phyloP scores from a whole-genome alignment of 2,329 filamentous ascomycete species.

The Fusarium nematophilum region DNA sequence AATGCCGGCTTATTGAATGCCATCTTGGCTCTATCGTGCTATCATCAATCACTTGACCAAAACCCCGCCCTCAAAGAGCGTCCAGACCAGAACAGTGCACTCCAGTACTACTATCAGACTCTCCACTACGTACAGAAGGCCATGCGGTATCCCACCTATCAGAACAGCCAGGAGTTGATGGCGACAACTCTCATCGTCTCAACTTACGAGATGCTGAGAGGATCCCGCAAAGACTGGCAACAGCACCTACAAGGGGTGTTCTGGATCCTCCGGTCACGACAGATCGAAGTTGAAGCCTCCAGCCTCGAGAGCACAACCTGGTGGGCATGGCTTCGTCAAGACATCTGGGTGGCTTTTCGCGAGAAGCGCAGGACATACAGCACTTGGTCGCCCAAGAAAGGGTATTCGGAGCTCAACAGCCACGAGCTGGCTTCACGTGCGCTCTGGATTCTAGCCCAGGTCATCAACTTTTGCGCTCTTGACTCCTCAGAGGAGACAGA shows the following conservation, averaged over 20 bases:
- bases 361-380: constrained; percentile 67
- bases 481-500: constrained; percentile 13
- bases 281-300: constrained; percentile 68
- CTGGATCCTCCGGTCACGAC: constrained; percentile 72
- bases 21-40: constrained; percentile 63
- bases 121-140: constrained; percentile 70
- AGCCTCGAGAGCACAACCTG: constrained; percentile 69
- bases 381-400: constrained; percentile 66
- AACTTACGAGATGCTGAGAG: constrained; percentile 75
- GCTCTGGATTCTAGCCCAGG: constrained; percentile 66
- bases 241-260: constrained; percentile 73
- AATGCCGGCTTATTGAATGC: constrained; percentile 69
- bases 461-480: constrained; percentile 63
- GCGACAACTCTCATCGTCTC: constrained; percentile 70
- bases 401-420: constrained; percentile 58
- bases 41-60: constrained; percentile 29
- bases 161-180: constrained; percentile 66
- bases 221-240: constrained; percentile 63
- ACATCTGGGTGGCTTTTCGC: constrained; percentile 72
- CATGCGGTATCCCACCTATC: constrained; percentile 68
- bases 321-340: constrained; percentile 76
- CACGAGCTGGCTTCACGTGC: constrained; percentile 65
- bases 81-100: constrained; percentile 37
- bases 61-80: neutral
- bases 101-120: constrained; percentile 70